Percentiles rank a stretch among this genome's conserved stretches.
phyloP scores from a whole-genome alignment of 1,284 basidiomycete species.

The Ceratobasidium sp. region DNA sequence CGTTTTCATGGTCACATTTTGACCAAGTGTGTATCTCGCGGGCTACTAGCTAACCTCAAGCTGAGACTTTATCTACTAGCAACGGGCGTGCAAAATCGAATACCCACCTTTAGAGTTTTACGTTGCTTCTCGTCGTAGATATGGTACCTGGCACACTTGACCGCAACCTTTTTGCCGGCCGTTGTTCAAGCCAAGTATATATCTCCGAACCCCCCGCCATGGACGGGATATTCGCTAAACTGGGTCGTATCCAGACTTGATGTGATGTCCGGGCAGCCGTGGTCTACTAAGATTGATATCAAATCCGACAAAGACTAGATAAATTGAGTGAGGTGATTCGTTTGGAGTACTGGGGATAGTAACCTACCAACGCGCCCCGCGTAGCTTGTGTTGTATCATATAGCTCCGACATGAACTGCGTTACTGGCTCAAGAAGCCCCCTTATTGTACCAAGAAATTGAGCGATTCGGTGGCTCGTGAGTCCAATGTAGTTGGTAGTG shows the following conservation, averaged over 20 bases:
- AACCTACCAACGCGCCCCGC: no score
- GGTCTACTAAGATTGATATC: background rate
- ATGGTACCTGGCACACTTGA: background rate
- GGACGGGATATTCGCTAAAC: conserved; percentile 5
- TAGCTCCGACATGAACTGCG: no score
- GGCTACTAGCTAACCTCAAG: background rate
- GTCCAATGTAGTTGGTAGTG: no score
- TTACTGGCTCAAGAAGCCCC: no score
- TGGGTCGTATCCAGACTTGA: background rate
- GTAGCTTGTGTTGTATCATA: no score
- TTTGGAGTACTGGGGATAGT: no score
- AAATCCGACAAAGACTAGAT: background rate
- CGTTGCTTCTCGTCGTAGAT: background rate
- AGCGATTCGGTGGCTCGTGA: no score
- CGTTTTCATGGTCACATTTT: conserved; percentile 22
- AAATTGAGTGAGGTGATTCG: background rate
- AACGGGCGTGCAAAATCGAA: background rate
- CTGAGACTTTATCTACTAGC: background rate
- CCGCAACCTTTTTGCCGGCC: background rate
- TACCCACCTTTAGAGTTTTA: background rate
- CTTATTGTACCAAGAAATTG: no score
- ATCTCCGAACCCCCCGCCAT: conserved; percentile 7
- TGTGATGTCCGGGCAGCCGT: background rate
- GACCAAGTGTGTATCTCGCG: conserved; percentile 35
- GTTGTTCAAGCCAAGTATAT: background rate